A percentile compares a stretch with the other conserved stretches of the same genome.
Evolutionary conservation across 2,329 filamentous ascomycete species (phyloP).

Genomic region (Ploettnerulaceae sp.): DNA sequence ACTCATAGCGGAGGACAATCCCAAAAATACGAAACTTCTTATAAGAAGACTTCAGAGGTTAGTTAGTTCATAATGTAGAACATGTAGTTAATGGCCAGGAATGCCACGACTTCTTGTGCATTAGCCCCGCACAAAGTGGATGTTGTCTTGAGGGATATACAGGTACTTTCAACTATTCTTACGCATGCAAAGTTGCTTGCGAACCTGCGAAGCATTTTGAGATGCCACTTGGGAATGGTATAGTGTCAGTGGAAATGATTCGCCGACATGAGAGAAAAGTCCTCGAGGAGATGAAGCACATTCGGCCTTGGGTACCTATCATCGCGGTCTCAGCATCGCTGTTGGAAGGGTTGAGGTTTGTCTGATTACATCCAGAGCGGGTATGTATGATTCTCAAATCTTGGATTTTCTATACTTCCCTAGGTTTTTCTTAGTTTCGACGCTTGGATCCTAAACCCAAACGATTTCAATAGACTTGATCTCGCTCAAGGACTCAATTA

Average conservation of each 20-base stretch:
- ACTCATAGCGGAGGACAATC: slow-evolving; percentile 75
- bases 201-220: slow-evolving; percentile 3
- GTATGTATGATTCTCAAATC: slow-evolving; percentile 14
- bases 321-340: slow-evolving; percentile 25
- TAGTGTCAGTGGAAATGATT: slow-evolving; percentile 24
- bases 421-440: slow-evolving; percentile 19
- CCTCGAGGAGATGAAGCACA: slow-evolving; percentile 3
- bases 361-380: slow-evolving; percentile 25
- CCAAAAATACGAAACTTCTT: slow-evolving; percentile 74
- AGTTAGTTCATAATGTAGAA: slow-evolving; percentile 67
- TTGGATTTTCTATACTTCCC: not conserved
- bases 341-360: slow-evolving; percentile 20
- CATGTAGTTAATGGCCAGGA: slow-evolving; percentile 70
- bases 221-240: slow-evolving; percentile 27
- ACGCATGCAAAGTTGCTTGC: too few relatives aligned
- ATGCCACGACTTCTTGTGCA: slow-evolving; percentile 70
- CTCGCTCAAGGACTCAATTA: slow-evolving; percentile 20
- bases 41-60: slow-evolving; percentile 70
- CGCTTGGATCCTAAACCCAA: slow-evolving; percentile 26
- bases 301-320: slow-evolving; percentile 17
- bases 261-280: slow-evolving; percentile 18
- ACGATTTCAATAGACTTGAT: slow-evolving; percentile 23
- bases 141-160: slow-evolving; percentile 28
- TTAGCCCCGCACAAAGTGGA: slow-evolving; percentile 38
- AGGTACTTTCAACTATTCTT: slow-evolving; percentile 9